Evolutionary conservation across 805 yeast species (phyloP), one percentile per base, ranked within the genome.

Genomic region (Candida koratica): DNA sequence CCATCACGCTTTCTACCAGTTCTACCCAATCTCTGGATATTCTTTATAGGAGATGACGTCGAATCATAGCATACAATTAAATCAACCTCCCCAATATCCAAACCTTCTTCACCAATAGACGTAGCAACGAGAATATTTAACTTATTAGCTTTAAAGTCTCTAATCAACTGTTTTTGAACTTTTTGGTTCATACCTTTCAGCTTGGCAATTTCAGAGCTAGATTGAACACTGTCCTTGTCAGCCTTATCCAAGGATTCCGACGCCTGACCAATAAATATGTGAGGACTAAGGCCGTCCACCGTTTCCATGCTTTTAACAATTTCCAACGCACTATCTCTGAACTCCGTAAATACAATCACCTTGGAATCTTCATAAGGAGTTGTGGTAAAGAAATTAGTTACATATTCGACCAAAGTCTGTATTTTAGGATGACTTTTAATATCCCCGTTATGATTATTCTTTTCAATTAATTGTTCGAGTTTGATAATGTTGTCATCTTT

Each of bases 81-180:
- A 58, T 93, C 98, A 36, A 93, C 99, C 55, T 94, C 97, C 20
- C 98, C 98, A 46, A 93, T 94, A 66, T 93, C 98, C 45, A 93
- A 70, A 29, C 99, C 99, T 67, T 93, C 99, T 56, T 93, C 99
- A 31, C 97, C 99, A 53, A 93, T 90, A 0, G 96, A 88, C 0
- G 99, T 93, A 4, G 97, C 96, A 5, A 93, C 96, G 14, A 93
- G 62, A 6, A 86, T 78, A 52, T 93, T 94, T 50, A 76, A 75
- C 1, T 59, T 67, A 6, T 95, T 96, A 0, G 58, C 51, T 49
- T 81, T 84, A 60, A 93, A 93, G 39, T 79, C 69, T 19, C 72
- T 71, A 18, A 93, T 81, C 8, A 86, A 72, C 38, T 80, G 81
- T 47, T 86, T 87, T 51, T 93, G 99, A 28, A 75, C 71, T 49